A percentile compares a stretch with the other conserved stretches of the same genome.
Evolutionary conservation across 768 basidiomycete species (phyloP).

Genomic region (Tulasnella sp.): DNA sequence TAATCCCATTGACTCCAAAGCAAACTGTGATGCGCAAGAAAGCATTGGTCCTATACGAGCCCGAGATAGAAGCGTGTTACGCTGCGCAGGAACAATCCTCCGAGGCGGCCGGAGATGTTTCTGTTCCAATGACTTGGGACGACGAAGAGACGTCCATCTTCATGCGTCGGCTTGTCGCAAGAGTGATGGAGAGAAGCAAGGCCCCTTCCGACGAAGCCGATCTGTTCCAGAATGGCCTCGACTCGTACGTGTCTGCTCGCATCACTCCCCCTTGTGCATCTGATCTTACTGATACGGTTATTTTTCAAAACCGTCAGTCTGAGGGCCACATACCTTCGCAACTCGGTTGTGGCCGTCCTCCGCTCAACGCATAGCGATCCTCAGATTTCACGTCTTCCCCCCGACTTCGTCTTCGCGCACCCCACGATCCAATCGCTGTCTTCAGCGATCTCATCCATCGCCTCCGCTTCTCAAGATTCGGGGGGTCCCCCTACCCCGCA

Average conservation of each 20-base stretch:
- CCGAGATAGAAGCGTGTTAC: constrained; percentile 15
- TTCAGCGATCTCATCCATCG: constrained; percentile 7
- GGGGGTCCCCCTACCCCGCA: too few relatives aligned
- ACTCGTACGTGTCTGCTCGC: constrained; percentile 17
- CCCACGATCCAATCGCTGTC: constrained; percentile 11
- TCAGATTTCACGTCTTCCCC: constrained; percentile 7
- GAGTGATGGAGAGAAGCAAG: not conserved
- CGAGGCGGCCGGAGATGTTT: constrained; percentile 5
- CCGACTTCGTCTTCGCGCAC: constrained; percentile 14
- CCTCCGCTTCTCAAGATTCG: not conserved
- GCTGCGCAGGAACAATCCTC: constrained; percentile 3
- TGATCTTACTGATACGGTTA: not conserved
- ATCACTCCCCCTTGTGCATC: not conserved
- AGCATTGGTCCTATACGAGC: not conserved
- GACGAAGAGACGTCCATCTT: constrained; percentile 22
- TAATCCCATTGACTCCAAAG: constrained; percentile 15
- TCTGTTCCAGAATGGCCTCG: constrained; percentile 32
- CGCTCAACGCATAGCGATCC: constrained; percentile 20
- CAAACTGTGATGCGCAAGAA: constrained; percentile 4
- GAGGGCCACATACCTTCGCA: constrained; percentile 34
- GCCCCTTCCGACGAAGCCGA: constrained; percentile 26
- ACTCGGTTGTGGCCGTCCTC: constrained; percentile 30
- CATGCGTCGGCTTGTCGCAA: constrained; percentile 19
- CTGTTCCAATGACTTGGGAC: constrained; percentile 8
- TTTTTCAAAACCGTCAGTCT: constrained; percentile 25